Base-by-base conservation (phyloP, 441 rosid species). In the Gossypium aridum region DNA sequence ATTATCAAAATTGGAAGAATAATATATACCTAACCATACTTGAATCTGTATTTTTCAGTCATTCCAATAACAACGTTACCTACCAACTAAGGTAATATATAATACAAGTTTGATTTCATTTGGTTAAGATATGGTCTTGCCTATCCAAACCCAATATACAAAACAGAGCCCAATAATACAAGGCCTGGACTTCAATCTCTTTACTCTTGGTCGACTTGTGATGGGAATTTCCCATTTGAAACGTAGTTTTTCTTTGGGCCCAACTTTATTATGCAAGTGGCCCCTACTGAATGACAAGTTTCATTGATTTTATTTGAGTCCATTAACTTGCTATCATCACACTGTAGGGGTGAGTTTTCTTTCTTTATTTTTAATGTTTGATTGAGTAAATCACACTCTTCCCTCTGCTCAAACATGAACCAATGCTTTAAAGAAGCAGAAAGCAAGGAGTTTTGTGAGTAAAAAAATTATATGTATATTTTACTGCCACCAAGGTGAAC, bases 341-440 rank as follows among this genome's bases (percentile, higher is more conserved):
- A 23, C 7, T 12, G 63, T 4, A 23, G 67, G 16, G 25, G 43
- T 45, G 68, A 47, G 16, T 4, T 72, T 61, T 20, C 49, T 12
- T 5, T 6, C 0, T 12, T 20, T 22, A 2, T 13, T 34, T 62
- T 12, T 23, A 7, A 43, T 19, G 19, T 74, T 55, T 60, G 76
- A 75, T 79, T 17, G 79, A 79, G 79, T 79, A 75, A 79, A 75
- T 22, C 78, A 57, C 67, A 75, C 76, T 55, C 79, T 56, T 63
- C 60, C 17, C 16, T 80, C 59, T 60, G 54, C 25, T 31, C 64
- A 20, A 55, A 28, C 39, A 55, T 70, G 69, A 57, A 12, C 60
- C 26, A 76, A 14, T 59, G 56, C 53, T 5, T 14, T 55, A 4
- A 19, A 22, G 13, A 43, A 14, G 13, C 8, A 25, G 37, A 31